phyloP scores from a whole-genome alignment of 768 basidiomycete species.

The Rickenella mellea region DNA sequence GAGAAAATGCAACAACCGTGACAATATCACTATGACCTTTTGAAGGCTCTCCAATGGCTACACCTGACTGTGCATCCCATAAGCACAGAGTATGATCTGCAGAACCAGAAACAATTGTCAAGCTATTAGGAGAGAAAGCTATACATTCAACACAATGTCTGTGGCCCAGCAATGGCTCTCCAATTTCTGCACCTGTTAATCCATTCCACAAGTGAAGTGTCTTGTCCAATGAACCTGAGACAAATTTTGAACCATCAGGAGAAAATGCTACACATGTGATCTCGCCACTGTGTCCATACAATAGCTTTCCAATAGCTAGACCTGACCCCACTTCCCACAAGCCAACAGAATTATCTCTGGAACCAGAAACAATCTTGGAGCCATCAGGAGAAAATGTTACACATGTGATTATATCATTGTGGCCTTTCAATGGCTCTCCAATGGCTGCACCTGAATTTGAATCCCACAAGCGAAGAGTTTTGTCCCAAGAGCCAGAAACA shows the following conservation, averaged over 20 bases:
- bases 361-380: conserved; percentile 6
- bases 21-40: conserved; percentile 7
- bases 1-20: not conserved
- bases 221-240: conserved; percentile 1
- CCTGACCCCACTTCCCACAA: not conserved
- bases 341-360: not conserved
- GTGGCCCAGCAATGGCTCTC: conserved; percentile 1
- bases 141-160: not conserved
- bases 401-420: too few relatives aligned
- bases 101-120: not conserved
- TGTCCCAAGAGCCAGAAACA: too few relatives aligned
- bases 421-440: too few relatives aligned
- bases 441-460: too few relatives aligned
- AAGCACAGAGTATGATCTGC: too few relatives aligned
- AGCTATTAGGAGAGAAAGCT: not conserved
- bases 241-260: not conserved
- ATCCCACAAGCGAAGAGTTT: too few relatives aligned
- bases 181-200: conserved; percentile 3
- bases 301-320: conserved; percentile 5
- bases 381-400: conserved; percentile 10
- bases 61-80: too few relatives aligned
- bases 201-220: conserved; percentile 7
- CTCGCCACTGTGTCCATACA: not conserved
- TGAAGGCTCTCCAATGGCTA: conserved; percentile 5
- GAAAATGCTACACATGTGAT: not conserved